phyloP scores from a whole-genome alignment of 2,329 filamentous ascomycete species.

The Pseudocercospora vitis region DNA sequence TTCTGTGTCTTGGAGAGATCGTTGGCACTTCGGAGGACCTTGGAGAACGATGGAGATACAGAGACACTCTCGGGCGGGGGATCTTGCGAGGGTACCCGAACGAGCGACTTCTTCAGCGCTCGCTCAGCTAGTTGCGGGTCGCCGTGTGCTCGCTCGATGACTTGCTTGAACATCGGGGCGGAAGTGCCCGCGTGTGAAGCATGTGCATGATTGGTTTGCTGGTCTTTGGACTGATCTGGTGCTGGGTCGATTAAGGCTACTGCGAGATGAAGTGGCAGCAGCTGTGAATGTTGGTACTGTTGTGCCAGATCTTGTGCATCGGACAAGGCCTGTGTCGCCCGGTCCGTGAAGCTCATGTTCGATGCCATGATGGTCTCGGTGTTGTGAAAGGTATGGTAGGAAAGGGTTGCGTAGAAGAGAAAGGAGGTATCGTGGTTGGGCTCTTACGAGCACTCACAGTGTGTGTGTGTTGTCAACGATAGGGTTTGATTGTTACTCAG shows the following conservation, averaged over 20 bases:
- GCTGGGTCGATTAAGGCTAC: slow-evolving; percentile 76
- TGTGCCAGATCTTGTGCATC: slow-evolving; percentile 85
- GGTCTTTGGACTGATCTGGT: slow-evolving; percentile 72
- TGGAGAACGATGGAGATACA: slow-evolving; percentile 77
- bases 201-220: slow-evolving; percentile 64
- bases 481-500: not conserved
- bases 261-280: slow-evolving; percentile 86
- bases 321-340: slow-evolving; percentile 83
- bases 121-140: slow-evolving; percentile 87
- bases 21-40: slow-evolving; percentile 77
- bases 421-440: slow-evolving; percentile 7
- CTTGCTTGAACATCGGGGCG: slow-evolving; percentile 86
- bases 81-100: slow-evolving; percentile 89
- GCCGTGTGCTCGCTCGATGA: slow-evolving; percentile 89
- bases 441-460: slow-evolving; percentile 16
- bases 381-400: slow-evolving; percentile 4
- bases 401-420: slow-evolving; percentile 12
- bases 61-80: slow-evolving; percentile 87
- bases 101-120: slow-evolving; percentile 84
- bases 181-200: slow-evolving; percentile 62
- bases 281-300: slow-evolving; percentile 87
- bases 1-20: slow-evolving; percentile 97
- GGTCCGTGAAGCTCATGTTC: slow-evolving; percentile 89
- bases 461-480: slow-evolving; percentile 13
- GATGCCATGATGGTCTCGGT: slow-evolving; percentile 61